Evolutionary conservation across 495 filamentous ascomycete genomes (phyloP).

Genomic region (Daldinia bambusicola): DNA sequence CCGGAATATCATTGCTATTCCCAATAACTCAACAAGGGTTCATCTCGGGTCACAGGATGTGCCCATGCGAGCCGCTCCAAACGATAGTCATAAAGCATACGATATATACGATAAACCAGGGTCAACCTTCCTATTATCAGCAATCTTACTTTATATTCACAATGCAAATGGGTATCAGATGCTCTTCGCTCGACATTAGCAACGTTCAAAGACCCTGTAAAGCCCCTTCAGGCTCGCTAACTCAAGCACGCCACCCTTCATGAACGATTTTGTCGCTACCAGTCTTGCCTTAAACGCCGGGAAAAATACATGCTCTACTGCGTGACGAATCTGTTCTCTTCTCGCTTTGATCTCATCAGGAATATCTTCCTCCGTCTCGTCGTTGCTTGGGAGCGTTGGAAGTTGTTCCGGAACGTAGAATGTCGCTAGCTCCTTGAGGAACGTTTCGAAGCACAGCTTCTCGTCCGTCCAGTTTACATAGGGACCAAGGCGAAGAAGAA

Average conservation of each 20-base stretch:
- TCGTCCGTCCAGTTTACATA: slow-evolving; percentile 88
- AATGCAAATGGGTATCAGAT: slow-evolving; percentile 28
- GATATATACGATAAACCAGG: neutral
- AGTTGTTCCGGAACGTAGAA: slow-evolving; percentile 93
- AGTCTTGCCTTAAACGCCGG: slow-evolving; percentile 84
- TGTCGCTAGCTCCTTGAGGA: slow-evolving; percentile 85
- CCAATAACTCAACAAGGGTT: too few relatives aligned
- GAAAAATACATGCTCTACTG: slow-evolving; percentile 78
- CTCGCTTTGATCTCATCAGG: slow-evolving; percentile 65
- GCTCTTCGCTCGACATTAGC: slow-evolving; percentile 59
- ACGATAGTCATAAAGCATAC: neutral
- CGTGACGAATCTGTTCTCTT: slow-evolving; percentile 65
- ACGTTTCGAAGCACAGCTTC: slow-evolving; percentile 84
- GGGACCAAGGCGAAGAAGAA: slow-evolving; percentile 88
- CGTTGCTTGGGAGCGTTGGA: slow-evolving; percentile 62
- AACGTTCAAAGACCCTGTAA: slow-evolving; percentile 97
- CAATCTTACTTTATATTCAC: slow-evolving; percentile 10
- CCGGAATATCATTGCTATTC: too few relatives aligned
- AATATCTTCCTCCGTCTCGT: slow-evolving; percentile 55
- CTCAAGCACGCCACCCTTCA: slow-evolving; percentile 81
- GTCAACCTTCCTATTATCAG: slow-evolving; percentile 7
- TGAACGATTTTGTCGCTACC: slow-evolving; percentile 81
- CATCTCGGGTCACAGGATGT: too few relatives aligned
- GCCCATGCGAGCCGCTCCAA: too few relatives aligned
- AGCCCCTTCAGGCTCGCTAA: slow-evolving; percentile 93